Base-by-base conservation (phyloP, 768 basidiomycete species). In the Tylopilus vinaceipallidus region DNA sequence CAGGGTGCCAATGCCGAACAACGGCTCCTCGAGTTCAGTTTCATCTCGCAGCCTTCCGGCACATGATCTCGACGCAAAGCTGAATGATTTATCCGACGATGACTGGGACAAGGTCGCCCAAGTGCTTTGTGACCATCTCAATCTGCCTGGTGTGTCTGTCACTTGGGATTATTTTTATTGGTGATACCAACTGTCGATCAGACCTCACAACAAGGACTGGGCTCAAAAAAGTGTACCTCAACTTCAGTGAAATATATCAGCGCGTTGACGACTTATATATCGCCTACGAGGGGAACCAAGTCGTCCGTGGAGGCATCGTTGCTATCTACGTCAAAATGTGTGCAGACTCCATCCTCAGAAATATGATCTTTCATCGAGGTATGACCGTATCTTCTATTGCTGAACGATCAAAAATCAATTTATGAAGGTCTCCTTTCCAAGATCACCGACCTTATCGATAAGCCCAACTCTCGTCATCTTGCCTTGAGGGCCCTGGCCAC, bases 321-420 rank as follows among this genome's bases (percentile, higher is more conserved):
- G 79, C 76, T 5, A 80, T 86, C 36, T 83, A 76, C 55, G 75
- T 80, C 5, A 80, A 79, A 57, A 80, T 84, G 78, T 82, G 72
- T 29, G 73, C 70, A 0, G 83, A 84, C 58, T 71, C 79, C 1
- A 68, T 84, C 30, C 63, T 85, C 50, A 71, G 84, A 14, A 76
- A 83, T 60, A 80, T 79, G 55, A 66, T 86, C 7, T 76, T 81
- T 53, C 68, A 75, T 26, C 72, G 71, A 73, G 82, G 82, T 49
- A 13, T 41, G 40, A 30, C 22, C 6, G 20, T 11, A 2, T 29
- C n/a, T 26, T 34, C n/a, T 29, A 6, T 29, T 29, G 27, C 17
- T 19, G 35, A 27, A 20, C 16, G 11, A 22, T 7, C 26, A 24
- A 20, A 57, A 14, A 47, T 39, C 16, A 33, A n/a, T 20, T 33